A percentile compares a stretch with the other conserved stretches of the same genome.
phyloP scores from a whole-genome alignment of 2,329 filamentous ascomycete species.

The Fusarium sterilihyphosum region DNA sequence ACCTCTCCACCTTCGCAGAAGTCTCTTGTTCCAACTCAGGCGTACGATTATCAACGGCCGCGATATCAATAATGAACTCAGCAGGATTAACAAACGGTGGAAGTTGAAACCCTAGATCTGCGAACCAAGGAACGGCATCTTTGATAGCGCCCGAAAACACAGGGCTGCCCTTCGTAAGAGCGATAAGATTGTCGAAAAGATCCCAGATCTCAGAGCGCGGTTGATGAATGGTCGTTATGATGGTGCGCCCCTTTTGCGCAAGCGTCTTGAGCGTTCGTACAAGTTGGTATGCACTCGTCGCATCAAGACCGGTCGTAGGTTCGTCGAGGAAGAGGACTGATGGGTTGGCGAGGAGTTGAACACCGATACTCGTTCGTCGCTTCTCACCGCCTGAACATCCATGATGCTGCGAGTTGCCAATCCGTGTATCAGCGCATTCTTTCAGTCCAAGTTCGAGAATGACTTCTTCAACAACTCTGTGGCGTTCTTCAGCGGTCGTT shows the following conservation, averaged over 20 bases:
- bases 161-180: conserved; percentile 73
- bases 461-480: conserved; percentile 76
- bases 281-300: conserved; percentile 79
- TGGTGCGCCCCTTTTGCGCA: conserved; percentile 73
- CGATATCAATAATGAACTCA: conserved; percentile 78
- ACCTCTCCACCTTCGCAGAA: conserved; percentile 65
- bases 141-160: conserved; percentile 72
- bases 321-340: conserved; percentile 83
- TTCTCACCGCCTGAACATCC: conserved; percentile 85
- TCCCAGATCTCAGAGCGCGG: conserved; percentile 83
- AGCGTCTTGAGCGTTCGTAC: conserved; percentile 75
- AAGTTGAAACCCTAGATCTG: conserved; percentile 65
- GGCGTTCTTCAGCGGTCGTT: conserved; percentile 67
- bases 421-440: conserved; percentile 78
- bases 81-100: conserved; percentile 81
- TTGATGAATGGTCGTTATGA: conserved; percentile 81
- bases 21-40: conserved; percentile 71
- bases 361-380: conserved; percentile 78
- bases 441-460: conserved; percentile 80
- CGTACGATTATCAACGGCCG: conserved; percentile 77
- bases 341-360: conserved; percentile 82
- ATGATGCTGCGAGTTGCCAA: conserved; percentile 76
- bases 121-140: conserved; percentile 72
- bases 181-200: conserved; percentile 76
- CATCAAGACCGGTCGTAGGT: conserved; percentile 81